These are phyloP conservation scores for Metschnikowia kofuensis DNA, from an alignment of 805 yeast species.

Conservation along the genomic window DNA sequence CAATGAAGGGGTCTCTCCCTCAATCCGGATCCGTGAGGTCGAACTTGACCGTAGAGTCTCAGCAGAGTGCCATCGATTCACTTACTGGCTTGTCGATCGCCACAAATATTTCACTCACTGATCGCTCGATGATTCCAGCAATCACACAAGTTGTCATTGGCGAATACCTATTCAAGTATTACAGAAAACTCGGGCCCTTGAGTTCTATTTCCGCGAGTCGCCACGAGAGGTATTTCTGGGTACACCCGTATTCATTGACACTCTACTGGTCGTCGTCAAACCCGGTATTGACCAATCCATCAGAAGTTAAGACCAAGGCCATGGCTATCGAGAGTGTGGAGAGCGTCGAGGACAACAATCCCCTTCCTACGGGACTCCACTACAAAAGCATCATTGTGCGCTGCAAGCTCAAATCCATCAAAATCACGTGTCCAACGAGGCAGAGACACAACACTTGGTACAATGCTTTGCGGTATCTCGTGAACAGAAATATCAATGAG, in stretches of 20 bases:
- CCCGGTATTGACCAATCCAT: slow-evolving; percentile 71
- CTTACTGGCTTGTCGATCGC: slow-evolving; percentile 45
- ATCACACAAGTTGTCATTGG: slow-evolving; percentile 93
- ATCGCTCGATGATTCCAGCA: slow-evolving; percentile 74
- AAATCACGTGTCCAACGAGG: slow-evolving; percentile 83
- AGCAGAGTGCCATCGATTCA: slow-evolving; percentile 27
- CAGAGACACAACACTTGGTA: slow-evolving; percentile 91
- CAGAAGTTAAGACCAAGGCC: slow-evolving; percentile 66
- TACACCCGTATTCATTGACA: slow-evolving; percentile 90
- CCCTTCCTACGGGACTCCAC: slow-evolving; percentile 84
- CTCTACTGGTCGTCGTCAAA: slow-evolving; percentile 84
- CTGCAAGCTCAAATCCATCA: slow-evolving; percentile 63
- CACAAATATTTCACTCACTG: slow-evolving; percentile 64
- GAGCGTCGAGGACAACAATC: slow-evolving; percentile 79
- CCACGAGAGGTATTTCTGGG: slow-evolving; percentile 94
- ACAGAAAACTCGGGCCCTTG: slow-evolving; percentile 71
- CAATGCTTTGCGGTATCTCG: slow-evolving; percentile 72
- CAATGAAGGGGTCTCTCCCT: neutral
- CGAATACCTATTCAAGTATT: slow-evolving; percentile 83
- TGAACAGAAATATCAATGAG: slow-evolving; percentile 63
- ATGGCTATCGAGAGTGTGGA: slow-evolving; percentile 78
- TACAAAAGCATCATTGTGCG: slow-evolving; percentile 79
- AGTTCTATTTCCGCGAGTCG: slow-evolving; percentile 73
- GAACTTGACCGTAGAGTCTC: slow-evolving; percentile 29
- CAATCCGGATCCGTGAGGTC: slow-evolving; percentile 25